Evolutionary conservation across 805 yeast genomes (phyloP).

Genomic region (Metschnikowia santaceciliae): DNA sequence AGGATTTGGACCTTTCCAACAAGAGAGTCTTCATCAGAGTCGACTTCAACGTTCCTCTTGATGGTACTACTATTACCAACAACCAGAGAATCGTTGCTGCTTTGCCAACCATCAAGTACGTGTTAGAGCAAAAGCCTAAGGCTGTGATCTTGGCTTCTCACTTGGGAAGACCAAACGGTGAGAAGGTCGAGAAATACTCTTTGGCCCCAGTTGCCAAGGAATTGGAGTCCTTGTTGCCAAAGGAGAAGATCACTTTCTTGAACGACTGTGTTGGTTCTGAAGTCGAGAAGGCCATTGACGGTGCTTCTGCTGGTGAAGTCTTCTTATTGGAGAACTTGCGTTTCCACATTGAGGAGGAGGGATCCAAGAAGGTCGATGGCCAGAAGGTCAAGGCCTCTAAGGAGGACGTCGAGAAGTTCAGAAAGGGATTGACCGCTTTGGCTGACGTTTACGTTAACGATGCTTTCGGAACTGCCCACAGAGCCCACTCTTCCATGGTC

Average conservation of each 20-base stretch:
- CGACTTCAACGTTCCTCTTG: slow-evolving; percentile 92
- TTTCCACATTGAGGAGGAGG: slow-evolving; percentile 98
- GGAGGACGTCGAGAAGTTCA: slow-evolving; percentile 80
- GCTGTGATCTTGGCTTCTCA: slow-evolving; percentile 92
- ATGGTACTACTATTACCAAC: slow-evolving; percentile 95
- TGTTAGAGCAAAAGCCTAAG: slow-evolving; percentile 86
- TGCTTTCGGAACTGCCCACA: slow-evolving; percentile 95
- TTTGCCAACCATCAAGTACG: slow-evolving; percentile 95
- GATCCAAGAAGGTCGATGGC: slow-evolving; percentile 83
- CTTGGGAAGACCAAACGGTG: slow-evolving; percentile 99
- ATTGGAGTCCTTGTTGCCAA: slow-evolving; percentile 66
- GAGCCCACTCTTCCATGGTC: slow-evolving; percentile 99
- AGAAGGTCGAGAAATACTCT: slow-evolving; percentile 78
- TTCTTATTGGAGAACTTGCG: slow-evolving; percentile 95
- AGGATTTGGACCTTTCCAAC: slow-evolving; percentile 79
- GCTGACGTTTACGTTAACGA: slow-evolving; percentile 98
- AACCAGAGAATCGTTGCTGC: slow-evolving; percentile 99
- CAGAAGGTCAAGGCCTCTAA: slow-evolving; percentile 89
- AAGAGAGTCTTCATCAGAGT: slow-evolving; percentile 99
- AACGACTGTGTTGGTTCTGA: slow-evolving; percentile 89
- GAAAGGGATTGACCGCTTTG: slow-evolving; percentile 82
- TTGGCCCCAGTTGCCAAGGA: slow-evolving; percentile 91
- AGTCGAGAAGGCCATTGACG: slow-evolving; percentile 75
- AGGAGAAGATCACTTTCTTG: slow-evolving; percentile 71
- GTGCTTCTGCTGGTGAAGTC: slow-evolving; percentile 74